Percentiles rank a stretch among this genome's conserved stretches.
Evolutionary conservation across 2,329 filamentous ascomycete genomes (phyloP).

Genomic region (Fusarium sacchari): DNA sequence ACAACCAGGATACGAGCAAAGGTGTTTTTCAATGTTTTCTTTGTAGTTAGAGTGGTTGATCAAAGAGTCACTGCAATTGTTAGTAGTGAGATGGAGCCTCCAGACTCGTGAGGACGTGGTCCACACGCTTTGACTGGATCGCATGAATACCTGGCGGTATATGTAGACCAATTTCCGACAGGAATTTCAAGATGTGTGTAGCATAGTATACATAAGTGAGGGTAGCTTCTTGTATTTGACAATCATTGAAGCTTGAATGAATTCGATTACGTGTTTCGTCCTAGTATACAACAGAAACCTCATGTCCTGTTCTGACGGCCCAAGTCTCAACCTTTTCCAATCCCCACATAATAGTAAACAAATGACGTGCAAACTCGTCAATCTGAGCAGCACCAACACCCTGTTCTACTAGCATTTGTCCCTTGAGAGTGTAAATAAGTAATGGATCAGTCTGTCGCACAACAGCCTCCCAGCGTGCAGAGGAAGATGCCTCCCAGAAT

Average conservation of each 20-base stretch:
- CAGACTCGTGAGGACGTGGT: too few species aligned
- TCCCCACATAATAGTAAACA: neutral
- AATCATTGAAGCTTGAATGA: neutral
- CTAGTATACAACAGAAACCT: neutral
- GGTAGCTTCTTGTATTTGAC: too few species aligned
- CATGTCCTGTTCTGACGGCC: neutral
- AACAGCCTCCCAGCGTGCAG: neutral
- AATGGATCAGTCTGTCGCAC: accelerated
- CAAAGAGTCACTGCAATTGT: too few species aligned
- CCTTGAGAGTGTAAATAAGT: neutral
- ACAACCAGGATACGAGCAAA: accelerated
- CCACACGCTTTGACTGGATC: too few species aligned
- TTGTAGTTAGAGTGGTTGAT: too few species aligned
- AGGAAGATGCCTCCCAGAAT: neutral
- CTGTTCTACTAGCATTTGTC: accelerated
- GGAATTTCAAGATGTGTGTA: too few species aligned
- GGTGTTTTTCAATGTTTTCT: too few species aligned
- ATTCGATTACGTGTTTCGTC: accelerated
- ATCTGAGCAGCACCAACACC: neutral
- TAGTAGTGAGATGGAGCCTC: too few species aligned
- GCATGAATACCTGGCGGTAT: too few species aligned
- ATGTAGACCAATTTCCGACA: too few species aligned
- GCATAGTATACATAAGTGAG: too few species aligned
- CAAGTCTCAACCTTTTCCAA: neutral
- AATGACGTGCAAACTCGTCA: neutral